Evolutionary conservation across 176 grass and related monocot genomes (phyloP), one percentile per base, ranked within the genome.

Genomic region (Ensete ventricosum): DNA sequence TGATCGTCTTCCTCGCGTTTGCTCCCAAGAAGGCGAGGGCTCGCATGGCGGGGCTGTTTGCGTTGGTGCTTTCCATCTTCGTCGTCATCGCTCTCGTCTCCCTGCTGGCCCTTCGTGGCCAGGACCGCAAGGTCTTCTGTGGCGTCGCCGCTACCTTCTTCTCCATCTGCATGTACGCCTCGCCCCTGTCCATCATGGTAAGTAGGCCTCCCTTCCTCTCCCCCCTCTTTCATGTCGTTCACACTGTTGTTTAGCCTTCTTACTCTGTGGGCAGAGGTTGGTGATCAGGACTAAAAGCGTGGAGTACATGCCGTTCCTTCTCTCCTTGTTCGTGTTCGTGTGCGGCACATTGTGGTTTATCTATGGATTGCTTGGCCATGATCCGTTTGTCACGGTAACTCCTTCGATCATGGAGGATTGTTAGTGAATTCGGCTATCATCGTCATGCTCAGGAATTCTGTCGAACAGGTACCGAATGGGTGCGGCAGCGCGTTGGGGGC

Each of bases 141-240:
- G 95, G 95, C 79, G 76, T 91, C 49, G 90, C 88, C 54, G 90
- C 90, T 64, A 80, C 88, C 73, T 60, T 94, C 78, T 98, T 91
- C 88, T 98, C 95, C 81, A 94, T 98, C 54, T 89, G 86, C 88
- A 98, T 98, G 95, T 98, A 98, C 68, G 95, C 88, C 0, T 98
- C 95, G 54, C 95, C 95, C 19, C 95, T 99, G 62, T 94, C 90
- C 60, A 89, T 99, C 86, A 94, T 94, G 88, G 90, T 97, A 88
- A 72, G 23, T 19, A 27, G 43, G 19, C 16, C 1, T 10, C 12
- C 3, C 11, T 23, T 7, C 14, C 9, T 51, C 16, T 25, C 19
- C 8, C 9, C 8, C n/a, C 19, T 62, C 19, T 9, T 20, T 17
- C n/a, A n/a, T 22, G n/a, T 0, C 14, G n/a, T 62, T 6, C 1